phyloP scores from a whole-genome alignment of 1,284 basidiomycete species.

The Rhodotorula glutinis region DNA sequence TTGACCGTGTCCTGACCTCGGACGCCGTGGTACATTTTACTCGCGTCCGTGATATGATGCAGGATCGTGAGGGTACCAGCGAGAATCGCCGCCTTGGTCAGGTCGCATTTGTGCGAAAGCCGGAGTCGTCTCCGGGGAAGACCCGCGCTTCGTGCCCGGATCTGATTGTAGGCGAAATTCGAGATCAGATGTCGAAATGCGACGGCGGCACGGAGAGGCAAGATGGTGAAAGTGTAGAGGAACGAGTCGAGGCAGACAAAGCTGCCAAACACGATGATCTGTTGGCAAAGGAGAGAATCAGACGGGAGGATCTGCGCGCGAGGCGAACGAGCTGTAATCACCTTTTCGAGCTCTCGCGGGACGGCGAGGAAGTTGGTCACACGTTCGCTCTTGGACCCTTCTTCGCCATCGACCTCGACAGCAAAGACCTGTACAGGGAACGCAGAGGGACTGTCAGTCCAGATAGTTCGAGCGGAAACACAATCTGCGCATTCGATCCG shows the following conservation, averaged over 20 bases:
- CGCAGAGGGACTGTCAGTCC: background rate
- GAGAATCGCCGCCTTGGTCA: conserved; percentile 76
- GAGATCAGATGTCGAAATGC: conserved; percentile 55
- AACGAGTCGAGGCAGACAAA: conserved; percentile 95
- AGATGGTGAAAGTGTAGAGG: conserved; percentile 95
- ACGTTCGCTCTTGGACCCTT: conserved; percentile 94
- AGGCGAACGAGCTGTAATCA: conserved; percentile 45
- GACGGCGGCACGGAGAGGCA: conserved; percentile 70
- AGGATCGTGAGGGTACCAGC: conserved; percentile 71
- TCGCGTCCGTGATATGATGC: conserved; percentile 82
- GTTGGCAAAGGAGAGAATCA: background rate
- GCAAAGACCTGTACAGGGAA: conserved; percentile 60
- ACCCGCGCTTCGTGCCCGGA: background rate
- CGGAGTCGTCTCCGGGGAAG: conserved; percentile 53
- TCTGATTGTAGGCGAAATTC: conserved; percentile 48
- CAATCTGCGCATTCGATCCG: background rate
- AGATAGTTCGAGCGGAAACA: background rate
- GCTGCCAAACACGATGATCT: conserved; percentile 91
- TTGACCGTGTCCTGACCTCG: conserved; percentile 99
- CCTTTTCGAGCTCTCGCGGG: conserved; percentile 91
- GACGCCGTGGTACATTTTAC: conserved; percentile 98
- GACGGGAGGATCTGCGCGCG: background rate
- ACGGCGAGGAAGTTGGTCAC: conserved; percentile 95
- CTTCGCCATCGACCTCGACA: conserved; percentile 86
- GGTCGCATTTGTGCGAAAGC: conserved; percentile 85